Percentiles rank a stretch among this genome's conserved stretches.
Evolutionary conservation across 2,329 filamentous ascomycete genomes (phyloP).

Genomic region (Atkinsonella texensis): DNA sequence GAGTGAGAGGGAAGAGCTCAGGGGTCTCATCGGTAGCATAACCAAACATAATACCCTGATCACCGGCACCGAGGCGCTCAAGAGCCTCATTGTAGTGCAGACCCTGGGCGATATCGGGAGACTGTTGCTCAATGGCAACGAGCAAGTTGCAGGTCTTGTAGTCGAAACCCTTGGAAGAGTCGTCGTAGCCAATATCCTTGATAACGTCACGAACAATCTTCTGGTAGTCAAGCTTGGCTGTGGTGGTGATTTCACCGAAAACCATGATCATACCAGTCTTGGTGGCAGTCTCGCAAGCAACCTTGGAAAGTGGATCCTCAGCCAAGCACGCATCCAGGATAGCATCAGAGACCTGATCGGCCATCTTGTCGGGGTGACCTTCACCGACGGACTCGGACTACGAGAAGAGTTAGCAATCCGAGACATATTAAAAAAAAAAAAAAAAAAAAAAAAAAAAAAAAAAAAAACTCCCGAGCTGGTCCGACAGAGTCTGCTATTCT

Average conservation of each 20-base stretch:
- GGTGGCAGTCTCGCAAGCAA: slow-evolving; percentile 97
- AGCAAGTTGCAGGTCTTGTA: slow-evolving; percentile 99
- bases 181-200: slow-evolving; percentile 98
- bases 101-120: slow-evolving; percentile 96
- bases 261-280: slow-evolving; percentile 99
- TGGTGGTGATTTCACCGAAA: slow-evolving; percentile 97
- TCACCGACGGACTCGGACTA: slow-evolving; percentile 81
- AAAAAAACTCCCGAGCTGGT: not conserved
- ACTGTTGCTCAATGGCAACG: slow-evolving; percentile 98
- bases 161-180: slow-evolving; percentile 95
- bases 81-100: slow-evolving; percentile 96
- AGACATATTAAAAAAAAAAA: no score
- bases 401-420: slow-evolving; percentile 12
- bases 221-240: slow-evolving; percentile 93
- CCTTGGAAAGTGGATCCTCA: slow-evolving; percentile 94
- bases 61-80: slow-evolving; percentile 95
- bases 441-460: no score
- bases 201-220: slow-evolving; percentile 88
- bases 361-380: slow-evolving; percentile 93
- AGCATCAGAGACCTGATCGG: slow-evolving; percentile 96
- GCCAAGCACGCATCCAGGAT: slow-evolving; percentile 94
- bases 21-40: slow-evolving; percentile 99
- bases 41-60: slow-evolving; percentile 99
- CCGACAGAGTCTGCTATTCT: slow-evolving; percentile 11
- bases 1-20: slow-evolving; percentile 88